phyloP scores from a whole-genome alignment of 2,329 filamentous ascomycete species.

The Venturia pyrina region DNA sequence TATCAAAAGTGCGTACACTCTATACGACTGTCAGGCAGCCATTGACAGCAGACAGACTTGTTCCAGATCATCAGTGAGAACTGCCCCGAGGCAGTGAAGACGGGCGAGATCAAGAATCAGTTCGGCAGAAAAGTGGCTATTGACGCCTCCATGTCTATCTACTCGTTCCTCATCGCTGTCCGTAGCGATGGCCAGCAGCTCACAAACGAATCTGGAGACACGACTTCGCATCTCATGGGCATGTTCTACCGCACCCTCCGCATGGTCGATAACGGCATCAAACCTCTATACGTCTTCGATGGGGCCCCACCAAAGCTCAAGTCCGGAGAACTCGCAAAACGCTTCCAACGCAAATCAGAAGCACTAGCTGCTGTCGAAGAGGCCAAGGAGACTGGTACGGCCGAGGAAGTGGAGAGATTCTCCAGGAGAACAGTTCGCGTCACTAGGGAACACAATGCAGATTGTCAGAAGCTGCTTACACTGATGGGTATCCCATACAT shows the following conservation, averaged over 20 bases:
- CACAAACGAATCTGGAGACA: conserved; percentile 89
- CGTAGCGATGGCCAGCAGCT: conserved; percentile 94
- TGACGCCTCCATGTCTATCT: conserved; percentile 92
- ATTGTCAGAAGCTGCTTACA: conserved; percentile 83
- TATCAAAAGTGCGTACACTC: conserved; percentile 5
- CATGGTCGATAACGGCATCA: conserved; percentile 98
- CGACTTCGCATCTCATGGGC: conserved; percentile 96
- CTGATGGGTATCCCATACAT: conserved; percentile 96
- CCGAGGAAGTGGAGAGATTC: conserved; percentile 97
- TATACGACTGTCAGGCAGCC: not conserved
- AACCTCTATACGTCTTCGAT: conserved; percentile 96
- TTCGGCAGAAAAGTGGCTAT: conserved; percentile 98
- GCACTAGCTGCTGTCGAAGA: conserved; percentile 85
- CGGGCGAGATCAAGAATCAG: conserved; percentile 96
- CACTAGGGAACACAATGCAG: conserved; percentile 91
- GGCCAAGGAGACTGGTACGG: conserved; percentile 92
- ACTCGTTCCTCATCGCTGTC: conserved; percentile 96
- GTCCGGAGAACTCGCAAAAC: conserved; percentile 91
- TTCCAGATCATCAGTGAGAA: conserved; percentile 55
- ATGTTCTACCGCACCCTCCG: conserved; percentile 98
- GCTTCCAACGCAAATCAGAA: conserved; percentile 89
- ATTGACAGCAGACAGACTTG: conserved; percentile 22
- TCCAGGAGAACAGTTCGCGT: conserved; percentile 85
- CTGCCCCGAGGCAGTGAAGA: conserved; percentile 89
- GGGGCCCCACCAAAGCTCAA: conserved; percentile 95